Evolutionary conservation across 169 alveolate genomes (phyloP).

Genomic region (Cryptosporidium viatorum): DNA sequence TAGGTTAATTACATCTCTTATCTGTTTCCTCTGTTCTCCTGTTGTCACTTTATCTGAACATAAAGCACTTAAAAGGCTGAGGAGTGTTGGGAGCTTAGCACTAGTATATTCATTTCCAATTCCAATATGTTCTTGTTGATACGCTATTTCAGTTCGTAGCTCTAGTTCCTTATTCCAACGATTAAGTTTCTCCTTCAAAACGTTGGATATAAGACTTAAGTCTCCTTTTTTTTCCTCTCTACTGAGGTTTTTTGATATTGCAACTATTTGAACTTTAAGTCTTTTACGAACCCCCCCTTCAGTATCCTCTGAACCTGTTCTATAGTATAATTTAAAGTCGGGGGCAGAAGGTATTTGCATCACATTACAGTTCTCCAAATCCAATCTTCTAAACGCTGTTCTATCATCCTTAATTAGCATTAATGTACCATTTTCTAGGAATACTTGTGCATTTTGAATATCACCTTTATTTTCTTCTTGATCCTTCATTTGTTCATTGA

Average conservation of each 20-base stretch:
- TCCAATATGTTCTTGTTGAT: neutral
- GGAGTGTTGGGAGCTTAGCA: slow-evolving; percentile 86
- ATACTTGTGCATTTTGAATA: neutral
- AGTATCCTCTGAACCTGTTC: neutral
- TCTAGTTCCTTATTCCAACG: slow-evolving; percentile 48
- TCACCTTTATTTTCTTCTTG: slow-evolving; percentile 22
- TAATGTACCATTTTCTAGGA: slow-evolving; percentile 50
- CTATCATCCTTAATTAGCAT: slow-evolving; percentile 10
- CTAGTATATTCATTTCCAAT: neutral
- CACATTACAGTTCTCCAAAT: slow-evolving; percentile 38
- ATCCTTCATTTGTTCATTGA: slow-evolving; percentile 13
- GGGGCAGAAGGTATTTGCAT: slow-evolving; percentile 66
- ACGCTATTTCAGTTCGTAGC: slow-evolving; percentile 6
- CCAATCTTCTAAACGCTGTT: slow-evolving; percentile 42
- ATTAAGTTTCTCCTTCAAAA: slow-evolving; percentile 17
- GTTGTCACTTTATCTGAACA: slow-evolving; percentile 90
- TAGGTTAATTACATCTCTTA: slow-evolving; percentile 88
- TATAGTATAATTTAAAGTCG: slow-evolving; percentile 51
- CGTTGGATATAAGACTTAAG: neutral
- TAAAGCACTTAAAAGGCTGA: slow-evolving; percentile 85
- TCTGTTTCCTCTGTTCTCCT: slow-evolving; percentile 90
- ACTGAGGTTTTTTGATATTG: slow-evolving; percentile 23
- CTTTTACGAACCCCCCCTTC: neutral
- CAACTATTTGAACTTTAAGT: slow-evolving; percentile 36
- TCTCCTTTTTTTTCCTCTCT: slow-evolving; percentile 11